These are phyloP conservation scores for Streptanthus diversifolius DNA, from an alignment of 345 rosid species.

Conservation along the genomic window DNA sequence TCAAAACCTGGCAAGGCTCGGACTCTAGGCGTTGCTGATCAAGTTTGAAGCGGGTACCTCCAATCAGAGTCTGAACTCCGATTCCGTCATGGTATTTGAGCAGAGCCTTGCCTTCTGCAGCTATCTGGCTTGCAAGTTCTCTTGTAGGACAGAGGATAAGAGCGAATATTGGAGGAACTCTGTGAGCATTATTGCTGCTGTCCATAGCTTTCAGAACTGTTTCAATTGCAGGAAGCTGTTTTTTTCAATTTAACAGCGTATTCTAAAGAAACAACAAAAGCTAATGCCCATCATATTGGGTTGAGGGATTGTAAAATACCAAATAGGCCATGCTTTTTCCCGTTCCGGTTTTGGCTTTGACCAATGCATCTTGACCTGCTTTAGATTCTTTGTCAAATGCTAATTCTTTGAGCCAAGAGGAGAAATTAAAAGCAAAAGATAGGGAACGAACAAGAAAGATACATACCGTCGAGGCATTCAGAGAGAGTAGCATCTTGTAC, in stretches of 20 bases:
- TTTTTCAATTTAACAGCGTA: slow-evolving; percentile 47
- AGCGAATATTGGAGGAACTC: slow-evolving; percentile 51
- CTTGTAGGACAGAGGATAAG: slow-evolving; percentile 92
- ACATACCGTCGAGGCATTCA: slow-evolving; percentile 66
- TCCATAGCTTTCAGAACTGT: slow-evolving; percentile 73
- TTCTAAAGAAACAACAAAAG: slow-evolving; percentile 30
- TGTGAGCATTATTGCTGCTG: slow-evolving; percentile 29
- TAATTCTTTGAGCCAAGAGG: background rate
- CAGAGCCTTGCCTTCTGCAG: slow-evolving; percentile 89
- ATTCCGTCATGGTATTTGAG: slow-evolving; percentile 79
- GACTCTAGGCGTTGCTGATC: slow-evolving; percentile 80
- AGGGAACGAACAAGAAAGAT: background rate
- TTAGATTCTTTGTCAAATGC: slow-evolving; percentile 22
- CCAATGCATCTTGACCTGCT: slow-evolving; percentile 86
- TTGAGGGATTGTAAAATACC: slow-evolving; percentile 46
- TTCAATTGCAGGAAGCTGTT: slow-evolving; percentile 99
- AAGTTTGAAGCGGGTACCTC: slow-evolving; percentile 90
- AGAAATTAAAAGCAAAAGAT: background rate
- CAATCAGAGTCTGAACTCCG: slow-evolving; percentile 81
- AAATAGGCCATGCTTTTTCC: slow-evolving; percentile 86
- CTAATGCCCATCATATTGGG: background rate
- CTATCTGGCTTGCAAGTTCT: slow-evolving; percentile 93
- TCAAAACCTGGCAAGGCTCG: slow-evolving; percentile 84
- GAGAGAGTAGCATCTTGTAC: slow-evolving; percentile 85
- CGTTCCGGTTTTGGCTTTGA: slow-evolving; percentile 92